Evolutionary conservation across 1,284 basidiomycete genomes (phyloP).

Genomic region (Fistulinella cinereoalba): DNA sequence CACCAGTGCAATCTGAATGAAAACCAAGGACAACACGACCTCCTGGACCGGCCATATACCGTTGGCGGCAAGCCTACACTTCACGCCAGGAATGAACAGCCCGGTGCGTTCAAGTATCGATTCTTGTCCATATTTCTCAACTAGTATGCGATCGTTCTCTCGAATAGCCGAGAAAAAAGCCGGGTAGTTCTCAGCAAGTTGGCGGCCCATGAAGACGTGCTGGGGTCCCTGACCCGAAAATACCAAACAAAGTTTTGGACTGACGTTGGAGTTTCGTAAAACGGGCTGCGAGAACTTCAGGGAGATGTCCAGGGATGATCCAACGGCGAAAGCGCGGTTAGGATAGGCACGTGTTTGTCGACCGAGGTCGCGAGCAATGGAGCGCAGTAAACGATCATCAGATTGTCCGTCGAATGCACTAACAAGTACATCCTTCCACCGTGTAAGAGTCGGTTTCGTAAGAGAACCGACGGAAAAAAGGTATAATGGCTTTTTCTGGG

Average conservation of each 20-base stretch:
- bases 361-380: slow-evolving; percentile 24
- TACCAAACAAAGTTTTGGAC: slow-evolving; percentile 32
- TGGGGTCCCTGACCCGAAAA: slow-evolving; percentile 32
- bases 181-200: slow-evolving; percentile 29
- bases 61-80: slow-evolving; percentile 25
- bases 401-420: slow-evolving; percentile 13
- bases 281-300: slow-evolving; percentile 27
- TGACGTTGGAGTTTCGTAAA: slow-evolving; percentile 16
- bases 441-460: slow-evolving; percentile 21
- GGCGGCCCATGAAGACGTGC: slow-evolving; percentile 33
- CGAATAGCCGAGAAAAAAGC: slow-evolving; percentile 24
- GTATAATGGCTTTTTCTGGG: slow-evolving; percentile 15
- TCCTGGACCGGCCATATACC: slow-evolving; percentile 32
- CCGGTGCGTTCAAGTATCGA: slow-evolving; percentile 34
- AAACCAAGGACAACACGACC: slow-evolving; percentile 32
- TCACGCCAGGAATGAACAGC: slow-evolving; percentile 28
- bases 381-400: slow-evolving; percentile 21
- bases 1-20: slow-evolving; percentile 29
- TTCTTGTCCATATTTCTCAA: slow-evolving; percentile 24
- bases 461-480: slow-evolving; percentile 25
- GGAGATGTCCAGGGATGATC: slow-evolving; percentile 16
- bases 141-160: slow-evolving; percentile 28
- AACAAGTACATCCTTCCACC: slow-evolving; percentile 25
- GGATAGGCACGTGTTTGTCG: slow-evolving; percentile 29
- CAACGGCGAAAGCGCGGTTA: slow-evolving; percentile 22